phyloP scores from a whole-genome alignment of 805 yeast species.

The Lachancea dasiensis region DNA sequence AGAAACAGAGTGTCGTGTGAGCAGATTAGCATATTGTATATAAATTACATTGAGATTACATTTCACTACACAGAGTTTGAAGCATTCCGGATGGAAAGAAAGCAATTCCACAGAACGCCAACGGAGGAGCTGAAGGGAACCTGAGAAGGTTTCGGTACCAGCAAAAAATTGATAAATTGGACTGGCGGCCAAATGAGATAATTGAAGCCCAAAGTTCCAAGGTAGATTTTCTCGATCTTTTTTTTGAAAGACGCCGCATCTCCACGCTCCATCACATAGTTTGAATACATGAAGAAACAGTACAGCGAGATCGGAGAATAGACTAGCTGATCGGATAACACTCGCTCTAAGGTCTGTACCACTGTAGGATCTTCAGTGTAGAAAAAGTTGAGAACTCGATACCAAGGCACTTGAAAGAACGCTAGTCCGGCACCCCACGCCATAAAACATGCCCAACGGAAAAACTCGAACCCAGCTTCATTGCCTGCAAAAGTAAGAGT shows the following conservation, averaged over 20 bases:
- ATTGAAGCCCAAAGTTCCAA: conserved; percentile 61
- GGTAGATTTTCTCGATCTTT: conserved; percentile 61
- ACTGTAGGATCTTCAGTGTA: conserved; percentile 79
- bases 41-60: too few relatives aligned
- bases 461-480: conserved; percentile 53
- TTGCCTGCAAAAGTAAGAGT: too few relatives aligned
- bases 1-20: conserved; percentile 8
- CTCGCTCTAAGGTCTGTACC: conserved; percentile 79
- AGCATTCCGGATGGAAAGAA: conserved; percentile 74
- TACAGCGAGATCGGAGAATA: conserved; percentile 83
- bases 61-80: conserved; percentile 24
- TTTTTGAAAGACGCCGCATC: conserved; percentile 53
- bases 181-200: conserved; percentile 79
- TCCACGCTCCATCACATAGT: conserved; percentile 73
- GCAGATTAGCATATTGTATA: not conserved
- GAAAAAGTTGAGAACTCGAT: conserved; percentile 66
- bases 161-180: conserved; percentile 65
- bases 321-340: conserved; percentile 80
- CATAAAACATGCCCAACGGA: conserved; percentile 71
- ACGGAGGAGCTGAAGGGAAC: conserved; percentile 86
- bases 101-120: conserved; percentile 93
- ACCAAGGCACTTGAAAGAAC: conserved; percentile 85
- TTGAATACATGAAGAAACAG: conserved; percentile 77
- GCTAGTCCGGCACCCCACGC: conserved; percentile 84
- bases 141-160: conserved; percentile 68